Evolutionary conservation across 192 early-diverging fungal genomes (phyloP), one percentile per base, ranked within the genome.

Genomic region (Diversispora epigaea): DNA sequence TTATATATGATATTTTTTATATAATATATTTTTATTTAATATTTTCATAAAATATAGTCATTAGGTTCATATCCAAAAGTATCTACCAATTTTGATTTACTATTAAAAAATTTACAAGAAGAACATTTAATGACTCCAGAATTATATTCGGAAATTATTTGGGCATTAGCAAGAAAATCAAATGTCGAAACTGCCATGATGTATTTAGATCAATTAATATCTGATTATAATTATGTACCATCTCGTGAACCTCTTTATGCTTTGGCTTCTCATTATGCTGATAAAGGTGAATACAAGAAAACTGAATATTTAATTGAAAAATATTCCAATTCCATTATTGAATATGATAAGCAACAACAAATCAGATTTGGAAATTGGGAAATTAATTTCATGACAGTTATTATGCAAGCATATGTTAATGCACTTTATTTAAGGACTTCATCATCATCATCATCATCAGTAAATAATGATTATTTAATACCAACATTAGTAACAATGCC

Each of bases 141-240:
- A 22, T 46, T 68, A 46, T 68, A 22, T 52, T 68, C 66, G 22
- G 22, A 52, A 47, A 41, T 50, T 25, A 68, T 52, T 49, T 68
- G 67, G 67, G 47, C 67, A 21, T 52, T 68, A 39, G 22, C 67
- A 68, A 19, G 67, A 68, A 68, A 68, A 52, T 47, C 45, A 15
- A n/a, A n/a, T n/a, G 21, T 68, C 4, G 10, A 47, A 4, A 44
- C 22, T 32, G 67, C 67, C 46, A 68, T 32, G 17, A 10, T 19
- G 12, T 25, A 68, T 32, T 39, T 68, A 47, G 67, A 68, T 47
- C 6, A 49, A 39, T 11, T 68, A 6, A 68, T 50, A 6, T 47
- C n/a, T 0, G 9, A 68, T n/a, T 47, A 6, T n/a, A 68, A 52
- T 50, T 68, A 68, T 39, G 32, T 49, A 50, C 67, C 67, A 25